These are phyloP conservation scores for Heliamphora pulchella DNA, from an alignment of 179 eudicot species.

Conservation along the genomic window DNA sequence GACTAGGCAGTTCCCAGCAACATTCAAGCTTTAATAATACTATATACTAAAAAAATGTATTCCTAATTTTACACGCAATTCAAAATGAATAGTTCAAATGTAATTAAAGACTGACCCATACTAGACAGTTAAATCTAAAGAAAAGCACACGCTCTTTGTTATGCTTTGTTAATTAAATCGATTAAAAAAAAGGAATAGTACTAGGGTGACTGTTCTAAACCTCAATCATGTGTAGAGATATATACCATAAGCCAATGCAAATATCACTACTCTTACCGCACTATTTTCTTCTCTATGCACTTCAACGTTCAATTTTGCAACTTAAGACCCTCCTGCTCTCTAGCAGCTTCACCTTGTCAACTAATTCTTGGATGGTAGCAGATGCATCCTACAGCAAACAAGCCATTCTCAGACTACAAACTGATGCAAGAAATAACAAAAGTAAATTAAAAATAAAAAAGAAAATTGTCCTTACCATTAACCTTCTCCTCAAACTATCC, in stretches of 20 bases:
- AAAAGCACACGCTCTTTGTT: neutral
- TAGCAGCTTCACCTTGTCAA: conserved; percentile 35
- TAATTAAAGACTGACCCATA: no score
- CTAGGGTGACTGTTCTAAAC: neutral
- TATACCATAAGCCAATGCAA: no score
- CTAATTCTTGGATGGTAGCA: conserved; percentile 36
- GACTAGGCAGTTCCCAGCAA: neutral
- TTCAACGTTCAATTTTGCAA: conserved; percentile 19
- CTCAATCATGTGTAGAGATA: neutral
- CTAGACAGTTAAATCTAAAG: no score
- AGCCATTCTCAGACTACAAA: neutral
- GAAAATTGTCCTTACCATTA: conserved; percentile 26
- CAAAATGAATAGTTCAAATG: no score
- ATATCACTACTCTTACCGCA: no score
- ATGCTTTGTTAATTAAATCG: neutral
- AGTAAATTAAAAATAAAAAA: neutral
- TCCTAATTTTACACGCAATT: no score
- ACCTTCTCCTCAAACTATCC: conserved; percentile 28
- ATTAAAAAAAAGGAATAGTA: neutral
- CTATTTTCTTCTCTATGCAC: neutral
- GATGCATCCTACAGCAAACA: conserved; percentile 38
- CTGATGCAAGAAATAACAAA: neutral
- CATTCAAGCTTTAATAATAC: neutral
- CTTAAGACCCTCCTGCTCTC: conserved; percentile 18
- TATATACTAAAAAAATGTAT: no score